Conservation (phyloP, 768 basidiomycete genomes). For the Tricholomella constricta region DNA sequence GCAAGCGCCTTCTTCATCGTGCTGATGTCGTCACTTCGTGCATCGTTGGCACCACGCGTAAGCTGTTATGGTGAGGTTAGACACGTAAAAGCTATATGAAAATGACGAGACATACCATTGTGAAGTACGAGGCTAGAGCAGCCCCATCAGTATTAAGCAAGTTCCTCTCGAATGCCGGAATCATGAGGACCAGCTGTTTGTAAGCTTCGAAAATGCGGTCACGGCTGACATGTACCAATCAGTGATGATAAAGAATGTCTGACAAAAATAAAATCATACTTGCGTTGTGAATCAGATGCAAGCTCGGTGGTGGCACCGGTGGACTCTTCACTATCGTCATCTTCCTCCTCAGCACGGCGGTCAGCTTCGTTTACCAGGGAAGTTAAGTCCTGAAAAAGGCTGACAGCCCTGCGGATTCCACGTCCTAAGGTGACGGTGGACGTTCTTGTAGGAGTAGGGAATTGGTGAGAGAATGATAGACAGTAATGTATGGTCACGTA, state of each 20-base stretch:
- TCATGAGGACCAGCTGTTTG: background rate
- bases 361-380: background rate
- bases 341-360: background rate
- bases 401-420: background rate
- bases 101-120: background rate
- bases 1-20: constrained; percentile 18
- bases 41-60: too few species aligned
- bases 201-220: background rate
- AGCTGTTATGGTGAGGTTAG: constrained; percentile 15
- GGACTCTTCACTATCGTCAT: background rate
- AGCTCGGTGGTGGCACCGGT: background rate
- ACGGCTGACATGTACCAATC: background rate
- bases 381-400: background rate
- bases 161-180: background rate
- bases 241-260: background rate
- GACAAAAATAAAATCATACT: background rate
- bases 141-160: background rate
- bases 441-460: background rate
- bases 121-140: background rate
- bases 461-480: too few species aligned
- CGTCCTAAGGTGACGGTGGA: background rate
- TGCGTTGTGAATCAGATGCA: background rate
- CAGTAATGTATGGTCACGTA: background rate
- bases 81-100: too few species aligned
- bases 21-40: constrained; percentile 28